phyloP scores from a whole-genome alignment of 805 yeast species.

The Suhomyces canberraensis region DNA sequence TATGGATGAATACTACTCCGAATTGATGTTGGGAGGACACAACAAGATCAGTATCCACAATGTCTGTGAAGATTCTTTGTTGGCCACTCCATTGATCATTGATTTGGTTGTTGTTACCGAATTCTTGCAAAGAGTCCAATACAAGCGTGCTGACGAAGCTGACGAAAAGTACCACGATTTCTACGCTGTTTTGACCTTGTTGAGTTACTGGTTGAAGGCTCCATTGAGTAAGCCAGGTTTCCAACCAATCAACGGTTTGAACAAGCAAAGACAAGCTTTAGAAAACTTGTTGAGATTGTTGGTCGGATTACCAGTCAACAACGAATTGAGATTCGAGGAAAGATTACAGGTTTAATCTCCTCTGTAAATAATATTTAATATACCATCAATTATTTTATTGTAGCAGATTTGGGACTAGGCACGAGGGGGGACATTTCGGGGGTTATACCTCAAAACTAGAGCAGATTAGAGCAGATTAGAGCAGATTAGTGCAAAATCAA shows the following conservation, averaged over 20 bases:
- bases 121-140: constrained; percentile 81
- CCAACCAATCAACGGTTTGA: constrained; percentile 87
- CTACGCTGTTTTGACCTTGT: constrained; percentile 81
- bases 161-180: constrained; percentile 55
- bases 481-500: no score
- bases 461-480: no score
- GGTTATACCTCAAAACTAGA: no score
- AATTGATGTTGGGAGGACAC: constrained; percentile 96
- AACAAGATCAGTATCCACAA: constrained; percentile 91
- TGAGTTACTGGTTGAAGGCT: constrained; percentile 95
- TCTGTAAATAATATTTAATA: no score
- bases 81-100: constrained; percentile 92
- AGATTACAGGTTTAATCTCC: constrained; percentile 43
- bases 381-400: no score
- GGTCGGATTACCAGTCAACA: constrained; percentile 85
- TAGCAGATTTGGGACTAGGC: no score
- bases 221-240: constrained; percentile 90
- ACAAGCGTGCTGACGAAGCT: constrained; percentile 53
- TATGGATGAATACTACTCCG: constrained; percentile 97
- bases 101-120: constrained; percentile 89
- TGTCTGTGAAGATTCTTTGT: constrained; percentile 92
- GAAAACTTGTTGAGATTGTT: constrained; percentile 88
- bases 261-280: constrained; percentile 89
- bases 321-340: constrained; percentile 93
- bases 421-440: no score